These are phyloP conservation scores for Fusarium tricinctum DNA, from an alignment of 2,329 filamentous ascomycete genomes.

Conservation along the genomic window DNA sequence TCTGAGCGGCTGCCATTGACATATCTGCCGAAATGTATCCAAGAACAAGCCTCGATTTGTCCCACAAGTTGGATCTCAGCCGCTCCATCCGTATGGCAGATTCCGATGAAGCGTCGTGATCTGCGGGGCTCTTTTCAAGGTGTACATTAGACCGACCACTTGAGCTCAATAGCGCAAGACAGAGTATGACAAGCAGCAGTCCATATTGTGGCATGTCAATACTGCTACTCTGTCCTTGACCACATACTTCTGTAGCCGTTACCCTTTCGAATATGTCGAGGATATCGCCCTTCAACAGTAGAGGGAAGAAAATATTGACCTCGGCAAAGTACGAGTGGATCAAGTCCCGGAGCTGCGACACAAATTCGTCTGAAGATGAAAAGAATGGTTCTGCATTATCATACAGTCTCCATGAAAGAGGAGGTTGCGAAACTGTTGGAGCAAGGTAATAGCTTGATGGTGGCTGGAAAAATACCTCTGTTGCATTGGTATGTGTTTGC, in stretches of 20 bases:
- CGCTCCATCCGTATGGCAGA: not conserved
- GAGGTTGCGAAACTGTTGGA: not conserved
- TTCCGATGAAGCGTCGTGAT: no score
- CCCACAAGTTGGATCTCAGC: conserved; percentile 31
- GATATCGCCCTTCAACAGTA: conserved; percentile 12
- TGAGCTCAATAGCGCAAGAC: conserved; percentile 6
- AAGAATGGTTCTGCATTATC: not conserved
- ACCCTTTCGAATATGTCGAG: not conserved
- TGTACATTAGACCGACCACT: not conserved
- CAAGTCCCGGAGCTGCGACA: not conserved
- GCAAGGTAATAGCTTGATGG: not conserved
- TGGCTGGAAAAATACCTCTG: conserved; percentile 28
- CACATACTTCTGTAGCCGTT: not conserved
- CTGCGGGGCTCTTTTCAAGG: not conserved
- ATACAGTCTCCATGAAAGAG: conserved; percentile 24
- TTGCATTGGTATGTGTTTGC: conserved; percentile 7
- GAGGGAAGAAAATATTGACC: conserved; percentile 49
- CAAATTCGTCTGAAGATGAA: no score
- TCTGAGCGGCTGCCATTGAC: conserved; percentile 46
- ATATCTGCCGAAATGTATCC: conserved; percentile 42
- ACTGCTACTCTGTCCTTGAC: fast-evolving
- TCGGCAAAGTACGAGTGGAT: conserved; percentile 43
- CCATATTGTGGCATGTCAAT: conserved; percentile 13
- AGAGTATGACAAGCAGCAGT: conserved; percentile 20
- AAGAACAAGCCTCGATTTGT: conserved; percentile 43